Conservation (phyloP, 1,284 basidiomycete species). For the Moesziomyces sp. region DNA sequence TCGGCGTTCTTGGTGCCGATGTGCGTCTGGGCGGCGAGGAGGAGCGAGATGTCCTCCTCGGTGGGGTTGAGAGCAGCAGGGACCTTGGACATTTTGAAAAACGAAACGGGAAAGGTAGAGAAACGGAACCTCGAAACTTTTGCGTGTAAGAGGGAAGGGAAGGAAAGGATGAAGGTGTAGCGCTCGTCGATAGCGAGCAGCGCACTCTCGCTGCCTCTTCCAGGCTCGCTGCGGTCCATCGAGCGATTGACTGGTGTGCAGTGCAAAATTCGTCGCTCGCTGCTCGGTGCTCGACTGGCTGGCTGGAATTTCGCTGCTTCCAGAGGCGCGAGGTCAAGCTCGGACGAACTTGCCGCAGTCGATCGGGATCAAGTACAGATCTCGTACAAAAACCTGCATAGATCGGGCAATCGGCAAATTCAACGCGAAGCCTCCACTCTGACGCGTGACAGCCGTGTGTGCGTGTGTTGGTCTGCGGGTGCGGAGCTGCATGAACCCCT, state of each 20-base stretch:
- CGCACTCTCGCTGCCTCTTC: background rate
- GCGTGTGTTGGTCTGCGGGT: too few relatives aligned
- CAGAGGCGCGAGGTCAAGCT: conserved; percentile 1
- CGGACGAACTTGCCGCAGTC: conserved; percentile 44
- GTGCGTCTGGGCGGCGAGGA: conserved; percentile 94
- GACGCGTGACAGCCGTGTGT: background rate
- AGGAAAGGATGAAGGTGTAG: conserved; percentile 22
- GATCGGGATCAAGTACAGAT: conserved; percentile 3
- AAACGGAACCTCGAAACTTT: conserved; percentile 52
- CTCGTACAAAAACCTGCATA: background rate
- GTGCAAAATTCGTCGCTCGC: background rate
- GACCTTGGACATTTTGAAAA: conserved; percentile 74
- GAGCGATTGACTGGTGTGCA: background rate
- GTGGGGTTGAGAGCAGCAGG: conserved; percentile 91
- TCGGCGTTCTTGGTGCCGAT: conserved; percentile 91
- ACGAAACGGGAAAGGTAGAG: conserved; percentile 12
- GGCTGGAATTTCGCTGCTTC: background rate
- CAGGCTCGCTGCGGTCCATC: too few relatives aligned
- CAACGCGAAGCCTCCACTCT: conserved; percentile 17
- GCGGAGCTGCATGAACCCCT: too few relatives aligned
- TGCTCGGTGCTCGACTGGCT: background rate
- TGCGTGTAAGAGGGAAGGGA: conserved; percentile 40
- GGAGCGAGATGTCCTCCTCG: conserved; percentile 95
- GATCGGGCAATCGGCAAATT: background rate
- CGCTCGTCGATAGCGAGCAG: conserved; percentile 22